These are phyloP conservation scores for Abelmoschus esculentus DNA, from an alignment of 345 rosid genomes.

Conservation along the genomic window DNA sequence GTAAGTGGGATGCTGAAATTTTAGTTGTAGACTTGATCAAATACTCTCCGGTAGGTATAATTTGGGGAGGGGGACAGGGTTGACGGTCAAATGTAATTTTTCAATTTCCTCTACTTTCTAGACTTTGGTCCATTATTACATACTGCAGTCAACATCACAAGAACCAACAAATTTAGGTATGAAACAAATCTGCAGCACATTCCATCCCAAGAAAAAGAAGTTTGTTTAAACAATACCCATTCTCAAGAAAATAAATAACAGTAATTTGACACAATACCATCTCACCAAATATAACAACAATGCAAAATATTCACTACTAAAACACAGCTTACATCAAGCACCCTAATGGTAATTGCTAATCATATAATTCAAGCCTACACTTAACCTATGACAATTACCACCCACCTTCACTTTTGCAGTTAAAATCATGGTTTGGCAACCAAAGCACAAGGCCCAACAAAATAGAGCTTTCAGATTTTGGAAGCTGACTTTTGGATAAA, in stretches of 20 bases:
- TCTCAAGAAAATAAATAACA: slow-evolving; percentile 16
- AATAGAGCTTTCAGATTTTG: neutral
- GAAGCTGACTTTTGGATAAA: neutral
- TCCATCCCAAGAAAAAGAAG: neutral
- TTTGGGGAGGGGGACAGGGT: neutral
- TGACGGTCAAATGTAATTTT: neutral
- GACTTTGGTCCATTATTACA: slow-evolving; percentile 5
- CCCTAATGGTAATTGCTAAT: neutral
- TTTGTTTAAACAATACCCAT: slow-evolving; percentile 2
- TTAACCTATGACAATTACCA: neutral
- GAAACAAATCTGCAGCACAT: slow-evolving; percentile 7
- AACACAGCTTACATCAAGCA: slow-evolving; percentile 15
- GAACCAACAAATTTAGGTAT: slow-evolving; percentile 12
- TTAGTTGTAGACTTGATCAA: neutral
- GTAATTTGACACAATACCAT: slow-evolving; percentile 22
- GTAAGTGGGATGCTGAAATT: neutral
- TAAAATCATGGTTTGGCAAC: neutral
- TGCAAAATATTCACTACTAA: slow-evolving; percentile 17
- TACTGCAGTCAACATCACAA: slow-evolving; percentile 14
- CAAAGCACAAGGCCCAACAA: neutral
- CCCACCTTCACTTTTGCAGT: neutral
- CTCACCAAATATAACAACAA: slow-evolving; percentile 22
- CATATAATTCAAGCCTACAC: neutral
- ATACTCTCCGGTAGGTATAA: neutral
- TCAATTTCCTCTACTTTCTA: neutral